Evolutionary conservation across 192 early-diverging fungal species (phyloP), one percentile per base, ranked within the genome.

Genomic region (Rhizoclosmatium globosum): DNA sequence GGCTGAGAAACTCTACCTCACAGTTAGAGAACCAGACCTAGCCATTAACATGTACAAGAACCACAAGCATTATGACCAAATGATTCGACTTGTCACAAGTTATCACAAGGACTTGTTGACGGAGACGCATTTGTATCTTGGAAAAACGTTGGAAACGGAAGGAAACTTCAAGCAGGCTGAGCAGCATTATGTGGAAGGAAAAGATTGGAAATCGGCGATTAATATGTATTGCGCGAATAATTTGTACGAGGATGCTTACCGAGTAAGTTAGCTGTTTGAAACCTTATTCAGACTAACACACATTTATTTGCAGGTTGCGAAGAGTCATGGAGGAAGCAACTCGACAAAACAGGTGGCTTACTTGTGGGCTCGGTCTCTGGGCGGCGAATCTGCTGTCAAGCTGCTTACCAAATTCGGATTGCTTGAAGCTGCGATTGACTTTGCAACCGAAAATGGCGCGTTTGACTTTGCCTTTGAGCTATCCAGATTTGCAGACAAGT

Each of bases 11-110:
- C 82, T 92, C 23, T 92, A 91, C 78, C 75, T 92, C 13, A 88
- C 87, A 17, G 87, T 91, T 48, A 79, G 85, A 23, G 89, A 92
- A 66, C 89, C 90, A 3, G 90, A 92, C 77, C 79, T 91, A 17
- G 90, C 90, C 38, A 92, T 92, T 71, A 92, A 91, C 76, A 92
- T 92, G 90, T 92, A 92, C 84, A 92, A 90, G 61, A 91, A 91
- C 71, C 84, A 88, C 80, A 89, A 89, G 74, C 84, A 85, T n/a
- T 92, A 92, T 73, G 90, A 92, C 74, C 81, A 89, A 58, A 92
- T 92, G 90, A 88, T 92, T 66, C 83, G 89, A 38, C 70, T 92
- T 50, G 90, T 92, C 7, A 86, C 86, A 15, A 81, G 81, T 9
- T 85, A 90, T 76, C 90, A 92, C 78, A 92, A 91, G 74, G 90